Base-by-base conservation (phyloP, 257 asterid genomes). In the Ocimum tenuiflorum region DNA sequence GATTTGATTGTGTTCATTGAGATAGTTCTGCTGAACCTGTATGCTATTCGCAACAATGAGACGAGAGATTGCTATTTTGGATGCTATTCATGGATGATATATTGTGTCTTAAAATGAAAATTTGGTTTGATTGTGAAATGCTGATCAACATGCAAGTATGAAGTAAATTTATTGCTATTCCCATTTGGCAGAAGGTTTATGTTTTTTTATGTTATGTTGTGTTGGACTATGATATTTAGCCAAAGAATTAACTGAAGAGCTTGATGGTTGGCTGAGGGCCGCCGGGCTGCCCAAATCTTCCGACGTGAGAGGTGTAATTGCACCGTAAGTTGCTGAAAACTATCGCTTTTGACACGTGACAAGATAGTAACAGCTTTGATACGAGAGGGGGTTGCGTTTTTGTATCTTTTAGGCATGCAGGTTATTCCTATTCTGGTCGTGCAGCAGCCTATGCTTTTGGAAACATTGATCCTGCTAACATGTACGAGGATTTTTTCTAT, bases 371-470 rank as follows among this genome's bases (percentile, higher is more conserved):
- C 48, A 27, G 31, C 61, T 69, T 72, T 71, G 33, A 72, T 60
- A 15, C 61, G 36, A 41, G 66, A 31, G 15, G 63, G 43, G 48
- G 55, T 70, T 70, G 68, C 70, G 55, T n/a, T 69, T 33, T 76
- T 73, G 53, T 69, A 51, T 63, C 72, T 52, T 70, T 63, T 77
- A 94, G 99, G 82, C 99, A 94, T 85, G 99, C 99, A 81, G 99
- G 99, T 75, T 94, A 90, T 68, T 90, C 99, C 2, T 94, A 94
- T 75, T 94, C 99, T 43, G 99, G 99, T 31, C 89, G 91, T 52
- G 97, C 99, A 29, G 97, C 99, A 42, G 97, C 99, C 73, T 94
- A 80, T 74, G 99, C 99, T 17, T 94, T 94, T 81, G 99, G 94
- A 55, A 89, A 85, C 77, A 94, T 94, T 31, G 88, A 94, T 67